Percentiles rank a stretch among this genome's conserved stretches.
phyloP scores from a whole-genome alignment of 495 filamentous ascomycete species.

The Tuber borchii region DNA sequence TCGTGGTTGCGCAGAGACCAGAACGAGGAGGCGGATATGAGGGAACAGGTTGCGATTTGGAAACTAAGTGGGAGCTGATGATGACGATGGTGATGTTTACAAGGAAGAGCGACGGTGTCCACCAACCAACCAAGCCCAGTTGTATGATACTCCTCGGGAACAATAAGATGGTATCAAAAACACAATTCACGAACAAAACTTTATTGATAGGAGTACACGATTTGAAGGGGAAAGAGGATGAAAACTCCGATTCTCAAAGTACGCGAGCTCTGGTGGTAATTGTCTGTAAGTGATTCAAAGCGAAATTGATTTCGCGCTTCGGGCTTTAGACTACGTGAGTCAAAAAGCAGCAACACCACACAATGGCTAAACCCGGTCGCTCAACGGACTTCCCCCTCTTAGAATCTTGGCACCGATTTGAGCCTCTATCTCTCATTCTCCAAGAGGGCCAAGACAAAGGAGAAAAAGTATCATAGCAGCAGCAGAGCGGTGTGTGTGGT shows the following conservation, averaged over 20 bases:
- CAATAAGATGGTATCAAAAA: not conserved
- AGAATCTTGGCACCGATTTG: not conserved
- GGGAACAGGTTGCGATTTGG: not conserved
- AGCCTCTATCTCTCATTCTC: not conserved
- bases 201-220: not conserved
- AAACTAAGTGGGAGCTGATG: conserved; percentile 3
- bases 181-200: not conserved
- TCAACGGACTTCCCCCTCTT: not conserved
- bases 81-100: conserved; percentile 5
- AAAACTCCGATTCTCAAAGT: not conserved
- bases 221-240: not conserved
- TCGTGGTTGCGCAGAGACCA: not conserved
- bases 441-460: too few species aligned
- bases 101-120: not conserved
- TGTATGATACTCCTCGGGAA: not conserved
- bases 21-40: not conserved
- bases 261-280: not conserved
- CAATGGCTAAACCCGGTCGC: not conserved
- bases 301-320: not conserved
- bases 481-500: too few species aligned
- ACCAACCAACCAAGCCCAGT: not conserved
- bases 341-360: not conserved
- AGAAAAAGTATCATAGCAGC: too few species aligned
- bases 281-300: not conserved
- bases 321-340: not conserved